Conservation (phyloP, 2,329 filamentous ascomycete genomes). For the Colletotrichum magnum region DNA sequence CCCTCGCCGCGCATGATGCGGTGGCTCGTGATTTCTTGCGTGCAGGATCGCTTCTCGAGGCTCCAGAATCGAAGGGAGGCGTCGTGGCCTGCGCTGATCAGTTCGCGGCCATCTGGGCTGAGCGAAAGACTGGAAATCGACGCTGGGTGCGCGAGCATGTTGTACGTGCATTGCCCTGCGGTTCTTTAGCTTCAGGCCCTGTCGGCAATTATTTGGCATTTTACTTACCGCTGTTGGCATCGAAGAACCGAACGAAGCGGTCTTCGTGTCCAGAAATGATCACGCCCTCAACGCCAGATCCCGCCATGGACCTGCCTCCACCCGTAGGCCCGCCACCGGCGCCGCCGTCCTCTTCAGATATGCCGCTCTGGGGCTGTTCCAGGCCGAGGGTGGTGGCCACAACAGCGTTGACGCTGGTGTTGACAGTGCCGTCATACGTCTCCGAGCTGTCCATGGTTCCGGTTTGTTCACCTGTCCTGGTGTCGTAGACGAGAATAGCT, state of each 20-base stretch:
- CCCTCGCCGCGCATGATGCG: slow-evolving; percentile 96
- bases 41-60: slow-evolving; percentile 94
- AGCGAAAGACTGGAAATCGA: slow-evolving; percentile 93
- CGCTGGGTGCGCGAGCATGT: slow-evolving; percentile 96
- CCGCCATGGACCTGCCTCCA: slow-evolving; percentile 74
- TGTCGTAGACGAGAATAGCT: slow-evolving; percentile 92
- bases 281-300: slow-evolving; percentile 88
- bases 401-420: slow-evolving; percentile 89
- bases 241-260: slow-evolving; percentile 95
- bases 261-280: slow-evolving; percentile 98
- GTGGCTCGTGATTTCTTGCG: slow-evolving; percentile 94
- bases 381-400: slow-evolving; percentile 88
- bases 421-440: slow-evolving; percentile 87
- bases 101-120: slow-evolving; percentile 92
- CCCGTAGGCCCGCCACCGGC: slow-evolving; percentile 84
- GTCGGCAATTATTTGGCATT: not conserved
- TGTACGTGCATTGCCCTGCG: slow-evolving; percentile 97
- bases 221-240: slow-evolving; percentile 95
- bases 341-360: slow-evolving; percentile 79
- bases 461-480: slow-evolving; percentile 89
- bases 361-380: slow-evolving; percentile 76
- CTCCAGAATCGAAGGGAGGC: slow-evolving; percentile 97
- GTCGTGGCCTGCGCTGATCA: slow-evolving; percentile 96
- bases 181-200: not conserved
- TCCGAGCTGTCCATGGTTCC: slow-evolving; percentile 94